Evolutionary conservation across 1,284 basidiomycete genomes (phyloP), one percentile per base, ranked within the genome.

Genomic region (Termitomyces sp.): DNA sequence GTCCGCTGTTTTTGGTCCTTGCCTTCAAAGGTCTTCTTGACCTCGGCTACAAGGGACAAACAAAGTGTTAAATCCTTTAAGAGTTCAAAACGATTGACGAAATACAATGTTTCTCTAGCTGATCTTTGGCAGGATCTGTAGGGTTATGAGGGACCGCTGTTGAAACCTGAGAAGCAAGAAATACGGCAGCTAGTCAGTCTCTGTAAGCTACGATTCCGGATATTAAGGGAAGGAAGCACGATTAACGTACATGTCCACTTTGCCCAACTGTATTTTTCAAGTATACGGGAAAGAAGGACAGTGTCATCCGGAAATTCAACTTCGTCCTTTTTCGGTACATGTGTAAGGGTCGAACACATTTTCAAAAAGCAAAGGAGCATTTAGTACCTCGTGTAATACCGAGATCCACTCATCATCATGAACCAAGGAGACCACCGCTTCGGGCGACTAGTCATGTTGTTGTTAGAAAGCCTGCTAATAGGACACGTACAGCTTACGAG

Each of bases 391-490:
- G 34, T 31, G 47, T 48, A 63, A 33, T 13, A 62, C 26, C 19
- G 53, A 52, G 44, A 58, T 40, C 64, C 62, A 67, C 24, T 61
- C 61, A 45, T 64, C 58, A 51, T 66, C 64, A 38, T 65, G 63
- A 19, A 56, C 52, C 9, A 67, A 30, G 5, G 63, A 61, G 19
- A 63, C 56, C 17, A 26, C 26, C 12, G 63, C 63, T 9, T 61
- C 33, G 1, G 60, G 53, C 6, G 24, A 43, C 58, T 62, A n/a
- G 8, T 43, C 17, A 53, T 41, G 31, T 36, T 47, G 5, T 24
- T 9, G 38, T 15, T 45, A 28, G 15, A 15, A 24, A 5, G 24
- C 13, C 49, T 34, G 19, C 12, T 10, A 24, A 45, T 21, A 28
- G 5, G 19, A 7, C 5, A 40, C 17, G 8, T 19, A 30, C 2